Percentiles rank a stretch among this genome's conserved stretches.
Conservation (phyloP, 495 filamentous ascomycete species). For the Daldinia childiae region DNA sequence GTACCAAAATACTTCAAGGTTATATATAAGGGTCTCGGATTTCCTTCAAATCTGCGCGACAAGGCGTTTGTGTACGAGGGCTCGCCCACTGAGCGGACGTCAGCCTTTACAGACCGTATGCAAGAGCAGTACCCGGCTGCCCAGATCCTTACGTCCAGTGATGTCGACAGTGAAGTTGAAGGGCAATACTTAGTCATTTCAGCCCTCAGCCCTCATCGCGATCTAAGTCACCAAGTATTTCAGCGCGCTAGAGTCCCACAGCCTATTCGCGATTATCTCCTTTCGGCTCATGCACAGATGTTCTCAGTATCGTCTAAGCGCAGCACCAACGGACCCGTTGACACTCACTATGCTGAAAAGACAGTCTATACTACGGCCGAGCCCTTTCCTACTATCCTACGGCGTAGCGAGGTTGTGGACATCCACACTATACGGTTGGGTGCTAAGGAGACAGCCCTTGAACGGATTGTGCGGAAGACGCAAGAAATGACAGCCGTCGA, state of each 20-base stretch:
- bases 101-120: constrained; percentile 89
- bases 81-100: constrained; percentile 75
- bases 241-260: constrained; percentile 85
- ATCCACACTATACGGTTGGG: constrained; percentile 69
- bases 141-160: constrained; percentile 76
- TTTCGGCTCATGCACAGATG: constrained; percentile 73
- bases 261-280: constrained; percentile 82
- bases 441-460: constrained; percentile 86
- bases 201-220: constrained; percentile 80
- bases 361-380: constrained; percentile 84
- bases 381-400: constrained; percentile 88
- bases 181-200: constrained; percentile 92
- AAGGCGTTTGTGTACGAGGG: constrained; percentile 95
- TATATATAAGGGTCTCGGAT: constrained; percentile 89
- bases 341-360: constrained; percentile 85
- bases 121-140: constrained; percentile 90
- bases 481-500: constrained; percentile 81
- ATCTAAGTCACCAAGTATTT: constrained; percentile 85
- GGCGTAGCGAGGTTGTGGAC: constrained; percentile 83
- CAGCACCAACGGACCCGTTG: constrained; percentile 68
- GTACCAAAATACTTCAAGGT: constrained; percentile 93
- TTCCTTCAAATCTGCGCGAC: constrained; percentile 80
- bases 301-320: constrained; percentile 79
- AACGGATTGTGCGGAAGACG: constrained; percentile 91
- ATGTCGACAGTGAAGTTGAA: constrained; percentile 77